phyloP scores from a whole-genome alignment of 73 alveolate species.

The Paramecium caudatum region DNA sequence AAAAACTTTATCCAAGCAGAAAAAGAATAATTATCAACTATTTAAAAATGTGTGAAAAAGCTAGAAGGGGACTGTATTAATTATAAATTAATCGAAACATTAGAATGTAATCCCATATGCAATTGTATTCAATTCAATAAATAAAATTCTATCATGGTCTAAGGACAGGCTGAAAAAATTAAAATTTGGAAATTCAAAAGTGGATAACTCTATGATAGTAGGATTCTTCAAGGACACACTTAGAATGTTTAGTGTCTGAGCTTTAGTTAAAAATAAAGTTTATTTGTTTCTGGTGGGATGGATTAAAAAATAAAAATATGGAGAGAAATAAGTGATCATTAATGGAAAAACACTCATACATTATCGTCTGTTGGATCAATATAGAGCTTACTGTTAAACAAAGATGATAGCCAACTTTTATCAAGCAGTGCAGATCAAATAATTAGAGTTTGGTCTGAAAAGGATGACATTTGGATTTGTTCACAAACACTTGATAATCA shows the following conservation, averaged over 20 bases:
- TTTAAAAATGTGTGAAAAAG: not conserved
- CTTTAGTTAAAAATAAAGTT: not conserved
- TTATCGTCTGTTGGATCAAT: not conserved
- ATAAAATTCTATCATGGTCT: not conserved
- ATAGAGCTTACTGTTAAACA: not conserved
- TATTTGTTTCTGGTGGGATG: not conserved
- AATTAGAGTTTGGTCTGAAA: not conserved
- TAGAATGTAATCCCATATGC: not conserved
- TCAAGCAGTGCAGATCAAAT: not conserved
- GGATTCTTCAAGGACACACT: not conserved
- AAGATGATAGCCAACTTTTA: not conserved
- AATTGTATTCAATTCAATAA: not conserved
- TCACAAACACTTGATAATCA: not conserved
- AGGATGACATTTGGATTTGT: not conserved
- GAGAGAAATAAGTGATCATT: not conserved
- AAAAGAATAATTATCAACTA: not conserved
- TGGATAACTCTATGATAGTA: not conserved
- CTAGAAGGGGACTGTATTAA: slow-evolving; percentile 18
- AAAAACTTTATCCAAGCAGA: not conserved
- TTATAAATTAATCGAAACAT: not conserved
- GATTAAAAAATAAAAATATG: not conserved
- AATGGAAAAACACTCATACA: slow-evolving; percentile 1
- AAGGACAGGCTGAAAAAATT: not conserved
- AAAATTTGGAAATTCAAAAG: slow-evolving; percentile 24
- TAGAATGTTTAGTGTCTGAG: not conserved